Base-by-base conservation (phyloP, 2,329 filamentous ascomycete genomes). In the Nothophaeocryptopus gaeumannii region DNA sequence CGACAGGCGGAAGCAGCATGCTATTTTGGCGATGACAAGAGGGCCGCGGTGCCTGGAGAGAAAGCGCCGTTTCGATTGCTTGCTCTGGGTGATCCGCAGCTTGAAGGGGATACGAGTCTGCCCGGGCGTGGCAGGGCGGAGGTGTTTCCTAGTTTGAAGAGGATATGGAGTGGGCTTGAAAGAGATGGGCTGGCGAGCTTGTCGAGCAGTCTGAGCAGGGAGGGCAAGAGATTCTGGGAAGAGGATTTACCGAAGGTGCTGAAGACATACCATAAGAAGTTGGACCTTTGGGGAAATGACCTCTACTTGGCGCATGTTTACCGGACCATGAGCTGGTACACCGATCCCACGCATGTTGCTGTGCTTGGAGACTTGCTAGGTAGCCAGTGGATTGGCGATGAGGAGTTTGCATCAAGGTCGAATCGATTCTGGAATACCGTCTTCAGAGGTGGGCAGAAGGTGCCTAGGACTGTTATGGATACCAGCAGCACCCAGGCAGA, bases 231-330 rank as follows among this genome's bases (percentile, higher is more conserved):
- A 8, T 55, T 67, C 3, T 51, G 65, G 11, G 50, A 46, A 1
- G 54, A 85, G 50, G 90, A 96, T 67, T 72, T 90, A 2, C 83
- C 83, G 5, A 79, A 81, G 58, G 77, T 84, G 13, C 59, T 91
- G 42, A 76, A 83, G 58, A 84, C 83, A 1, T 74, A 79, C 43
- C 81, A 88, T 57, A 99, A 99, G 73, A 79, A 81, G 13, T 69
- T 99, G 59, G 93, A 99, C 69, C 80, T 96, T 2, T 81, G 90
- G 63, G 93, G 93, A 3, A 99, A 99, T 70, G 93, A 99, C 71
- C 88, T 84, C 64, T 99, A 97, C 70, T 80, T 99, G 30, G 89
- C 88, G 14, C 93, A 99, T 68, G 90, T 96, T 51, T 96, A 95
- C 70, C 81, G 89, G 12, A 87, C 84, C 0, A 71, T 96, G 42